Base-by-base conservation (phyloP, 176 grass and related monocot genomes). In the Rhynchospora pubera region DNA sequence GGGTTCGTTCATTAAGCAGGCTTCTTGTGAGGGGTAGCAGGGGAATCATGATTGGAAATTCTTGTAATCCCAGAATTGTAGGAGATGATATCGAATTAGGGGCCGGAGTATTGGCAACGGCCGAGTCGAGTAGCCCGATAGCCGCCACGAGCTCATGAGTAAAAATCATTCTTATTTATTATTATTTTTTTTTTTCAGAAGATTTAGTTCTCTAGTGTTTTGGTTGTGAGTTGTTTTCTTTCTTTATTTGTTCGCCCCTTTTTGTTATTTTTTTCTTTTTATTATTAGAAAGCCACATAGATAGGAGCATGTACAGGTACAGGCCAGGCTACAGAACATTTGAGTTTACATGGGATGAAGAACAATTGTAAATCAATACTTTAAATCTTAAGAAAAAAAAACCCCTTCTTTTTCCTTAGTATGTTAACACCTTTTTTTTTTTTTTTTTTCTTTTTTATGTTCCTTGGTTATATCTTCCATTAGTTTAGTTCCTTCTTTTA, bases 1-100 rank as follows among this genome's bases (percentile, higher is more conserved):
- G 87, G 60, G 48, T 86, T 7, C 87, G 85, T 72, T 84, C 89
- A 51, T 78, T 94, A 13, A 90, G 89, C 30, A 87, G 85, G 30
- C 68, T 94, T 51, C 89, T 86, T 6, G 83, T 77, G 65, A 88
- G 87, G 74, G 77, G 89, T 39, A 71, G 85, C 51, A 81, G 68
- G 71, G 87, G 69, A 23, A 67, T 82, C 9, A 82, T 82, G 3
- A 82, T 67, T 53, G 79, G 60, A 48, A 82, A 82, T 52, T 82
- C 57, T 30, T 82, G 79, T 65, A 82, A 65, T 65, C 79, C 79
- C 16, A 65, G 61, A 82, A 65, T 15, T 66, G 61, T 42, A 50
- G 45, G 61, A 7, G 42, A 82, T 9, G 79, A 82, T 48, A 39
- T 82, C 13, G 79, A 82, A 82, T 65, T 82, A 65, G 79, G 61